phyloP scores from a whole-genome alignment of 2,329 filamentous ascomycete genomes.

The Penicillium occitanis region DNA sequence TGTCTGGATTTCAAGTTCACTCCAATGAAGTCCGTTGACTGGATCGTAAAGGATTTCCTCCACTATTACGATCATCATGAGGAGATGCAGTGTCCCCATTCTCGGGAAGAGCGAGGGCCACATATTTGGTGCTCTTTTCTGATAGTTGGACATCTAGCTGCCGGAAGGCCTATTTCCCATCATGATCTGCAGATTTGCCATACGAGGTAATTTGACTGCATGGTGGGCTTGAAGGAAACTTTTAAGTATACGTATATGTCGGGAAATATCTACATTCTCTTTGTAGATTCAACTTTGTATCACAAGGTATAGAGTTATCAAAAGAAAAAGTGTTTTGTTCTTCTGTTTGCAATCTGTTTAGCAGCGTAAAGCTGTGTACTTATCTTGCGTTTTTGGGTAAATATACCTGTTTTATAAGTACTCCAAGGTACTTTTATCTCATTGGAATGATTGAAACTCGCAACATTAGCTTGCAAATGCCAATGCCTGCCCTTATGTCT shows the following conservation, averaged over 20 bases:
- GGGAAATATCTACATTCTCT: slow-evolving; percentile 11
- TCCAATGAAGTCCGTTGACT: neutral
- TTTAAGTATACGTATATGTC: slow-evolving; percentile 7
- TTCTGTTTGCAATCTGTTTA: neutral
- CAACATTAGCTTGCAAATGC: slow-evolving; percentile 14
- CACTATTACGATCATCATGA: slow-evolving; percentile 15
- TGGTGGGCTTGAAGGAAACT: neutral
- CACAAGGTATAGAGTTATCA: neutral
- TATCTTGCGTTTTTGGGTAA: neutral
- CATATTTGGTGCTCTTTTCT: slow-evolving; percentile 1
- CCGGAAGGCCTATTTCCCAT: neutral
- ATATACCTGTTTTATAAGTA: neutral
- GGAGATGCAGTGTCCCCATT: slow-evolving; percentile 6
- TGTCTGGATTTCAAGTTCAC: slow-evolving; percentile 5
- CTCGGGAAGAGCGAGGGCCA: slow-evolving; percentile 8
- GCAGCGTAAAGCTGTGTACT: neutral
- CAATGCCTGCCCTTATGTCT: slow-evolving; percentile 16
- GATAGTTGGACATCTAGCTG: neutral
- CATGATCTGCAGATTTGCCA: slow-evolving; percentile 1
- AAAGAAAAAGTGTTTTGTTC: neutral
- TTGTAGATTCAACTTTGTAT: neutral
- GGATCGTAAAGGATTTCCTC: neutral
- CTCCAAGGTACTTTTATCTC: neutral
- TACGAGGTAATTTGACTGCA: neutral
- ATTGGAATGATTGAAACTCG: slow-evolving; percentile 19